These are phyloP conservation scores for Colletotrichum sp. DNA, from an alignment of 2,329 filamentous ascomycete genomes.

Conservation along the genomic window DNA sequence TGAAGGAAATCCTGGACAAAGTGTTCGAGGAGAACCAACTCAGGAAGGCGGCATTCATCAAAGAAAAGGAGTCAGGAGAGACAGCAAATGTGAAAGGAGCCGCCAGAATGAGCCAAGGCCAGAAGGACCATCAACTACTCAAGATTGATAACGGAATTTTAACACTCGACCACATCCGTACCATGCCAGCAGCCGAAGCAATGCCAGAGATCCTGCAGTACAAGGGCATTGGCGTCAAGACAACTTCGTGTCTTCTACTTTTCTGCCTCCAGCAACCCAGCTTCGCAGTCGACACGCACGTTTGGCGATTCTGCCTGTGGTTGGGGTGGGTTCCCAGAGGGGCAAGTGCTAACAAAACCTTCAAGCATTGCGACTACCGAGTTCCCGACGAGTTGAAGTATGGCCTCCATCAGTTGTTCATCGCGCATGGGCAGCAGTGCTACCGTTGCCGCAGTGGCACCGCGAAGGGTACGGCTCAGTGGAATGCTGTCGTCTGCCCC, in stretches of 20 bases:
- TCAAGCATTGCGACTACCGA: conserved; percentile 56
- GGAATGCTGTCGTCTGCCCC: conserved; percentile 58
- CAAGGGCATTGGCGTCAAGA: conserved; percentile 62
- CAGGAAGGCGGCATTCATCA: conserved; percentile 47
- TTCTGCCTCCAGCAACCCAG: conserved; percentile 59
- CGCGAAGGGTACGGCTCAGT: conserved; percentile 62
- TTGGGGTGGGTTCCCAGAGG: conserved; percentile 60
- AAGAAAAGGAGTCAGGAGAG: conserved; percentile 43
- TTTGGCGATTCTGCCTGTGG: conserved; percentile 56
- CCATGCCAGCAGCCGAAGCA: conserved; percentile 48
- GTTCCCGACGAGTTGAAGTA: conserved; percentile 61
- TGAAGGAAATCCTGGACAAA: conserved; percentile 76
- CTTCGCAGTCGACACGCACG: conserved; percentile 65
- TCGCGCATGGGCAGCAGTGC: conserved; percentile 57
- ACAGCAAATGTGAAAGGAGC: conserved; percentile 49
- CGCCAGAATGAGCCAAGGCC: conserved; percentile 41
- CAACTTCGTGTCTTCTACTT: conserved; percentile 60
- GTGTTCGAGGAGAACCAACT: conserved; percentile 71
- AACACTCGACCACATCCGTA: conserved; percentile 56
- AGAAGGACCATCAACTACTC: conserved; percentile 62
- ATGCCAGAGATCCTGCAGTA: conserved; percentile 56
- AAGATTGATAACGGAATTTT: conserved; percentile 64
- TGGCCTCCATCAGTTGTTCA: conserved; percentile 59
- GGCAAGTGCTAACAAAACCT: conserved; percentile 50
- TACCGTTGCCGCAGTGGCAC: conserved; percentile 55